Conservation (phyloP, 805 yeast species). For the Saturnispora silvae region DNA sequence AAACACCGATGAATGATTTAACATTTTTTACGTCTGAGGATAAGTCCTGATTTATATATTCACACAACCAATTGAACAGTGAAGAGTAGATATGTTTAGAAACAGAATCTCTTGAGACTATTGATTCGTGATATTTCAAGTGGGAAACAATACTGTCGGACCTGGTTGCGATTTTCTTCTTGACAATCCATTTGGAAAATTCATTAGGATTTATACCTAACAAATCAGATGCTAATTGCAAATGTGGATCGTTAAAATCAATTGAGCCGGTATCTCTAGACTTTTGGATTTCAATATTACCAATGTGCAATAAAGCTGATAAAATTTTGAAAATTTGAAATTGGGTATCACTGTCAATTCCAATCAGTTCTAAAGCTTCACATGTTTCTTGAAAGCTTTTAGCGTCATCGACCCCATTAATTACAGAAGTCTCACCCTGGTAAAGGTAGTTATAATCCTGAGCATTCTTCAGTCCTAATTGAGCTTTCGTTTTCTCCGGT, state of each 20-base stretch:
- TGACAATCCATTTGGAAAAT: conserved; percentile 85
- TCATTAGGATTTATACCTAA: conserved; percentile 63
- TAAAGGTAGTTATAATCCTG: conserved; percentile 70
- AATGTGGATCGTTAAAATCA: conserved; percentile 72
- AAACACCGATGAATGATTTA: conserved; percentile 80
- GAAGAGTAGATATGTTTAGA: conserved; percentile 89
- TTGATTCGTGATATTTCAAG: conserved; percentile 70
- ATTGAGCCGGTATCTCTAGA: conserved; percentile 75
- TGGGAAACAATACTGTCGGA: conserved; percentile 83
- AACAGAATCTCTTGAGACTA: conserved; percentile 89
- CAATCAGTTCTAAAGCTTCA: conserved; percentile 70
- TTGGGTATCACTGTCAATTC: conserved; percentile 52
- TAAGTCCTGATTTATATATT: conserved; percentile 67
- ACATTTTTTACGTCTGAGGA: conserved; percentile 57
- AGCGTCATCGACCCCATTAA: conserved; percentile 72
- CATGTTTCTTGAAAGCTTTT: conserved; percentile 66
- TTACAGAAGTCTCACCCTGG: conserved; percentile 67
- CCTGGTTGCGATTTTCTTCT: conserved; percentile 84
- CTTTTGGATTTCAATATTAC: conserved; percentile 79
- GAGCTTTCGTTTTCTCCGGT: conserved; percentile 40
- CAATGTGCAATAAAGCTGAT: conserved; percentile 84
- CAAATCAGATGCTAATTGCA: conserved; percentile 70
- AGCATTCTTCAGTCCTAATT: conserved; percentile 51
- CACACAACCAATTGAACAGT: conserved; percentile 90
- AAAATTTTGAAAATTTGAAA: conserved; percentile 61